Percentiles rank a stretch among this genome's conserved stretches.
phyloP scores from a whole-genome alignment of 108 stramenopile species.

The Skeletonema potamos region DNA sequence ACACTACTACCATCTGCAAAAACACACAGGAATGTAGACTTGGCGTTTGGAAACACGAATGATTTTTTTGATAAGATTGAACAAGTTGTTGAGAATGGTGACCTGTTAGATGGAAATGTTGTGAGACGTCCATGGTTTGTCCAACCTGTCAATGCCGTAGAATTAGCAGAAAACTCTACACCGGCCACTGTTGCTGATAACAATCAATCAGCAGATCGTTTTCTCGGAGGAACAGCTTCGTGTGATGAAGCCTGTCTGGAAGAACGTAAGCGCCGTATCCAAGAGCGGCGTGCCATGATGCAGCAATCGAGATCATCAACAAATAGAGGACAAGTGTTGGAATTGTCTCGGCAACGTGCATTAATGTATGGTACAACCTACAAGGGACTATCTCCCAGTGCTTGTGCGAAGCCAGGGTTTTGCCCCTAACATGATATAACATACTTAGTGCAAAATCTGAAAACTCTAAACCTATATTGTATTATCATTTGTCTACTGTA shows the following conservation, averaged over 20 bases:
- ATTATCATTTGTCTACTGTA: neutral
- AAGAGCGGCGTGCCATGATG: constrained; percentile 51
- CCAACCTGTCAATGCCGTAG: constrained; percentile 9
- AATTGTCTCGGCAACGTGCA: constrained; percentile 49
- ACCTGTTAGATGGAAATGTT: neutral
- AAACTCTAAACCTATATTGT: neutral
- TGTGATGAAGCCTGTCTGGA: constrained; percentile 39
- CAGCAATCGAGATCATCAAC: constrained; percentile 48
- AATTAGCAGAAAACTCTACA: neutral
- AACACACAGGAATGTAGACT: neutral
- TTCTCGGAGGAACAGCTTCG: neutral
- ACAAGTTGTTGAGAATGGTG: neutral
- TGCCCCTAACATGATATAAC: constrained; percentile 3
- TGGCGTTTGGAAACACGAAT: neutral
- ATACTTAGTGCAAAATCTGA: too few relatives aligned
- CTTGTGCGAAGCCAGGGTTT: constrained; percentile 21
- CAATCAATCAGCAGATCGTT: neutral
- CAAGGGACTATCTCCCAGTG: constrained; percentile 23
- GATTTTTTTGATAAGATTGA: constrained; percentile 1
- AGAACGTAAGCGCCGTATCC: constrained; percentile 22
- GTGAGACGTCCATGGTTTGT: constrained; percentile 9
- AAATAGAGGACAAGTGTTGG: constrained; percentile 46
- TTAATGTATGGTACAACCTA: constrained; percentile 38
- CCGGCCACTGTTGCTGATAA: neutral
- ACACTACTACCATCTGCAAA: constrained; percentile 5